Percentiles rank a stretch among this genome's conserved stretches.
Evolutionary conservation across 2,329 filamentous ascomycete species (phyloP).

Genomic region (Apiospora arundinis): DNA sequence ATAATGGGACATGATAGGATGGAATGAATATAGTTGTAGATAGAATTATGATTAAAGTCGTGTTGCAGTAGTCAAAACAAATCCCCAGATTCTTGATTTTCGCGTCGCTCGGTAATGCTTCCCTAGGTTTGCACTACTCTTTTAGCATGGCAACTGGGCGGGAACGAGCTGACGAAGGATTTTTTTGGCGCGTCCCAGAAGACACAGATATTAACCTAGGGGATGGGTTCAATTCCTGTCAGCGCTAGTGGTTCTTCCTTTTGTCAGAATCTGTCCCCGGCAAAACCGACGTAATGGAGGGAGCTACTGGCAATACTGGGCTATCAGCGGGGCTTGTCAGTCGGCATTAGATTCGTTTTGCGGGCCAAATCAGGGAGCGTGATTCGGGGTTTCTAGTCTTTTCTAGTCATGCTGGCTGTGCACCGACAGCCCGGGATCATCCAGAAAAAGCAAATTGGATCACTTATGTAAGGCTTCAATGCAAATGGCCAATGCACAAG

Average conservation of each 20-base stretch:
- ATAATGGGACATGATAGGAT: too few relatives aligned
- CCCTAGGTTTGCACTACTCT: not conserved
- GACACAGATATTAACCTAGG: too few relatives aligned
- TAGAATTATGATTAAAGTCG: not conserved
- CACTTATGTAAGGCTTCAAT: not conserved
- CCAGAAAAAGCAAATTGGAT: not conserved
- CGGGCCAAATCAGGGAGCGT: not conserved
- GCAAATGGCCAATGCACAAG: slow-evolving; percentile 1
- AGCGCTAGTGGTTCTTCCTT: too few relatives aligned
- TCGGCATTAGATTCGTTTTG: not conserved
- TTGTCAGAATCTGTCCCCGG: too few relatives aligned
- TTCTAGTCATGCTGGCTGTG: not conserved
- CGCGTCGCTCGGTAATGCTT: not conserved
- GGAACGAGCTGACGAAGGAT: not conserved
- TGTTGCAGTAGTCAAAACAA: not conserved
- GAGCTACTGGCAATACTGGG: not conserved
- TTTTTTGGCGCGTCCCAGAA: not conserved
- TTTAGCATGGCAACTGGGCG: not conserved
- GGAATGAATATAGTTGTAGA: not conserved
- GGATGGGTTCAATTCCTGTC: too few relatives aligned
- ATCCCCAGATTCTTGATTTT: not conserved
- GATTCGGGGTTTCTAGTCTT: too few relatives aligned
- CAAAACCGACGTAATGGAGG: not conserved
- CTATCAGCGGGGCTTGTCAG: not conserved
- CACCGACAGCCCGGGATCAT: not conserved